Evolutionary conservation across 306 rosid species (phyloP), one percentile per base, ranked within the genome.

Genomic region (Aeschynomene evenia): DNA sequence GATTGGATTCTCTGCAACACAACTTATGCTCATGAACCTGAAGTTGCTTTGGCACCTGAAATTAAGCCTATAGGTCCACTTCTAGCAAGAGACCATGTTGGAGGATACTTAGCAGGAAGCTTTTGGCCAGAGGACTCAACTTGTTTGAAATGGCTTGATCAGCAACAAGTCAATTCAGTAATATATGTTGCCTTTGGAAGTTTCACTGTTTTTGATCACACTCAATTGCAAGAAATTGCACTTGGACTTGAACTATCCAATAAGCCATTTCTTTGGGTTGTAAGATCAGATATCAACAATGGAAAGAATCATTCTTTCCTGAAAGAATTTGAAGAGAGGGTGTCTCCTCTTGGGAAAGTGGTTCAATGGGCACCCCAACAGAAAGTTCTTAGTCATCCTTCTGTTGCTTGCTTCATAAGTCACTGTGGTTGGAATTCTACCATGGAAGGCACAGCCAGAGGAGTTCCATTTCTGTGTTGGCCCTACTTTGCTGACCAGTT

Each of bases 151-250:
- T 80, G 83, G 83, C 76, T 84, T 63, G 56, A 73, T 39, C 55
- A 37, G 29, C 82, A 77, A 10, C 69, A 54, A 56, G n/a, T 37
- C 1, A 3, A 5, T 26, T 83, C 78, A 16, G 81, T 80, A 3
- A 77, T 77, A 52, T 70, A 77, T 61, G 71, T 74, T 33, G 81
- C 83, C 20, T 77, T 84, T 77, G 83, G 81, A 0, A 84, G 85
- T 66, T 4, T 74, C 16, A 14, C 79, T 36, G 1, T 39, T 24
- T 66, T 59, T 29, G 63, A 74, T 2, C 63, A 14, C 2, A 24
- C 16, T 13, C 85, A 77, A 29, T 60, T 77, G 16, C 55, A 53
- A 9, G 83, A 80, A 74, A 4, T 73, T 46, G 85, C 74, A 60
- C 24, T 66, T 5, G 88, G 74, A 2, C 83, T 70, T 11, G 80